Percentiles rank a stretch among this genome's conserved stretches.
These are phyloP conservation scores for Saraca asoca DNA, from an alignment of 331 rosid genomes.

Conservation along the genomic window DNA sequence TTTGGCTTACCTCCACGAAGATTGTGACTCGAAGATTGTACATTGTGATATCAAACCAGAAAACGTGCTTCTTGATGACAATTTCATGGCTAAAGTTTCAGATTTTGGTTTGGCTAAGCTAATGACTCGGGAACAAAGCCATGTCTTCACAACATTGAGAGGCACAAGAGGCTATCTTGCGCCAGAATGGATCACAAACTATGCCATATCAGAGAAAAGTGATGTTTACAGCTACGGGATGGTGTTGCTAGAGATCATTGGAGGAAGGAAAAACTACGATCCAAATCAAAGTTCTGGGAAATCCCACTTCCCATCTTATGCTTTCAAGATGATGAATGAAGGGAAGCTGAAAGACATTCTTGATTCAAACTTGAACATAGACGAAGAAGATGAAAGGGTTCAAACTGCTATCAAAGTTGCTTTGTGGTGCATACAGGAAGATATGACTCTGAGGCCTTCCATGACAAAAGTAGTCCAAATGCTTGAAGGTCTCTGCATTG, in stretches of 20 bases:
- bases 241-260: slow-evolving; percentile 67
- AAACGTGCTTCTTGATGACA: slow-evolving; percentile 66
- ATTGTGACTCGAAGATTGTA: slow-evolving; percentile 65
- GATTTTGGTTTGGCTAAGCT: slow-evolving; percentile 73
- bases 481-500: slow-evolving; percentile 65
- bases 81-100: slow-evolving; percentile 61
- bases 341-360: slow-evolving; percentile 49
- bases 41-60: slow-evolving; percentile 79
- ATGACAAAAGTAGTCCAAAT: slow-evolving; percentile 72
- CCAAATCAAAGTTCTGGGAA: slow-evolving; percentile 52
- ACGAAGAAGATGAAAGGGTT: slow-evolving; percentile 50
- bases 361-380: slow-evolving; percentile 44
- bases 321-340: slow-evolving; percentile 70
- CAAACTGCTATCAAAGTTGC: slow-evolving; percentile 58
- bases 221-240: slow-evolving; percentile 76
- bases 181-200: slow-evolving; percentile 78
- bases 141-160: slow-evolving; percentile 69
- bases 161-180: slow-evolving; percentile 77
- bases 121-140: slow-evolving; percentile 69
- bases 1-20: slow-evolving; percentile 67
- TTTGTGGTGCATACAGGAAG: slow-evolving; percentile 76
- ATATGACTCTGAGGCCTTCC: slow-evolving; percentile 64
- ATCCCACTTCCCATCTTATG: slow-evolving; percentile 63
- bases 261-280: slow-evolving; percentile 66
- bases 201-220: slow-evolving; percentile 76